Percentiles rank a stretch among this genome's conserved stretches.
Evolutionary conservation across 805 yeast genomes (phyloP).

Genomic region (Barnettozyma salicaria): DNA sequence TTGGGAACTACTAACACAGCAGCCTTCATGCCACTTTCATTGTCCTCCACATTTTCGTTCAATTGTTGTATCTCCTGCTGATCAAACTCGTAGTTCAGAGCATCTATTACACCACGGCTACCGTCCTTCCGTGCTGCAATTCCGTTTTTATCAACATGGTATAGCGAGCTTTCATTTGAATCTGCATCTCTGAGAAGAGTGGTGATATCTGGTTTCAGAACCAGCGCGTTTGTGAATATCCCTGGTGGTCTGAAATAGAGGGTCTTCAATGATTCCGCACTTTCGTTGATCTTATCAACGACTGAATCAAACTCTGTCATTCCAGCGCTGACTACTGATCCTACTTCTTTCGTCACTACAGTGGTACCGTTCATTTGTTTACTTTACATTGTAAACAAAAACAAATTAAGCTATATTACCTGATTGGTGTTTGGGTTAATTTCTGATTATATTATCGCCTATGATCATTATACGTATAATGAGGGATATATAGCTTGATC

Average conservation of each 20-base stretch:
- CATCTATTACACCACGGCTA: conserved; percentile 33
- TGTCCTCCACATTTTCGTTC: conserved; percentile 14
- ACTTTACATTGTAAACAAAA: neutral
- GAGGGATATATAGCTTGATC: too few species aligned
- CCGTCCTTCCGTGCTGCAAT: conserved; percentile 48
- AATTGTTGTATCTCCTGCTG: conserved; percentile 27
- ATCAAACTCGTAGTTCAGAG: conserved; percentile 30
- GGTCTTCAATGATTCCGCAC: conserved; percentile 18
- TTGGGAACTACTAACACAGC: conserved; percentile 23
- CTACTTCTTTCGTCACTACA: neutral
- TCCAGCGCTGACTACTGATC: too few species aligned
- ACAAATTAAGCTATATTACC: neutral
- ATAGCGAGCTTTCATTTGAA: conserved; percentile 44
- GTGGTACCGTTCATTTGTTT: neutral
- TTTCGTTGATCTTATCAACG: conserved; percentile 12
- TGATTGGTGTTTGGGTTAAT: too few species aligned
- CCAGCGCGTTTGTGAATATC: conserved; percentile 58
- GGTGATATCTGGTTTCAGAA: conserved; percentile 46
- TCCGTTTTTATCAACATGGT: conserved; percentile 34
- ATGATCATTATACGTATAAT: too few species aligned
- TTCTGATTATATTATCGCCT: too few species aligned
- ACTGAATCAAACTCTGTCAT: conserved; percentile 15
- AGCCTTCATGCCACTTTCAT: conserved; percentile 7
- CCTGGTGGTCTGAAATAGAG: conserved; percentile 53
- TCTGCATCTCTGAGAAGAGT: conserved; percentile 56